Evolutionary conservation across 768 basidiomycete genomes (phyloP).

Genomic region (Boletus bicolor): DNA sequence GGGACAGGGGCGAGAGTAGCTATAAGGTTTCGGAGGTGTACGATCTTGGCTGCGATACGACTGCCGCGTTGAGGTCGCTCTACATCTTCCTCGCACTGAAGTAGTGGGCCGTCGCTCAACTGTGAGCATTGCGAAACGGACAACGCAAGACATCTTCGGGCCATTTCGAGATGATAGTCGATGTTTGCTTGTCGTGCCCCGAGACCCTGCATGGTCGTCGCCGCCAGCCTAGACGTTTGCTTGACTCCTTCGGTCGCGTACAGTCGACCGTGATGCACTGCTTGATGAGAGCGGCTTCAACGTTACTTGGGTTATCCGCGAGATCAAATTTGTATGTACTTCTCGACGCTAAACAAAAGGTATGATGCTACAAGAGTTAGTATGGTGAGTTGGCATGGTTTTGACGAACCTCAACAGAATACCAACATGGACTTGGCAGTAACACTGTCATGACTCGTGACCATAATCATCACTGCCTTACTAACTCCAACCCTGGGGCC

Average conservation of each 20-base stretch:
- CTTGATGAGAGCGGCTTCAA: background rate
- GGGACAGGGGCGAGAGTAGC: constrained; percentile 22
- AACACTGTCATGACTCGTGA: background rate
- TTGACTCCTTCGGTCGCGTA: background rate
- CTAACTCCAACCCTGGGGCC: background rate
- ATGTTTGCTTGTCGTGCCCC: constrained; percentile 16
- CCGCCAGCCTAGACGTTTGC: background rate
- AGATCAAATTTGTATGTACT: background rate
- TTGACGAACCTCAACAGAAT: background rate
- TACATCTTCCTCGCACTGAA: background rate
- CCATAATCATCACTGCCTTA: background rate
- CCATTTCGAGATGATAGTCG: constrained; percentile 19
- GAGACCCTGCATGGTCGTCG: constrained; percentile 7
- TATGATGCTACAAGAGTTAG: background rate
- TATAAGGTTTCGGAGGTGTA: constrained; percentile 19
- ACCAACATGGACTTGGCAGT: background rate
- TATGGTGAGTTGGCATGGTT: background rate
- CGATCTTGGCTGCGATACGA: constrained; percentile 22
- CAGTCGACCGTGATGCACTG: background rate
- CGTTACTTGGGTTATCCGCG: background rate
- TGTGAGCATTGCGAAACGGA: constrained; percentile 1
- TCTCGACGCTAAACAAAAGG: background rate
- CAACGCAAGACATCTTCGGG: constrained; percentile 14
- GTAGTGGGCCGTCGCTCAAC: background rate
- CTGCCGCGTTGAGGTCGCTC: constrained; percentile 10